Evolutionary conservation across 2,329 filamentous ascomycete genomes (phyloP).

Genomic region (Parastagonospora avenae): DNA sequence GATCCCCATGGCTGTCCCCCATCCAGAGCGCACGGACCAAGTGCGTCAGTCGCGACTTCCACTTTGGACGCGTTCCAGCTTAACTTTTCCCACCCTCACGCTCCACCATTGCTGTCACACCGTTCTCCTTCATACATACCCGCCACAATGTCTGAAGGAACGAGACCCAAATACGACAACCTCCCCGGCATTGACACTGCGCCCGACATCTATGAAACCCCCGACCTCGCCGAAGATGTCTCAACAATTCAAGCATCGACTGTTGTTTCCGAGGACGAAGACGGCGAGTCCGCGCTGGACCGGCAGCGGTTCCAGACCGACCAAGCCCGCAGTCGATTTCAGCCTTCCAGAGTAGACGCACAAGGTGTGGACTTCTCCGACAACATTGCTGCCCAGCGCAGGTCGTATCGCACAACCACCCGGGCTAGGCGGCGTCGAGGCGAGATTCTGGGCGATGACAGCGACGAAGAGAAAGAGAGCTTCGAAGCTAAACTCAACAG

Average conservation of each 20-base stretch:
- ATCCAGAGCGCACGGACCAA: not conserved
- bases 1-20: too few species aligned
- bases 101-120: not conserved
- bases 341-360: slow-evolving; percentile 75
- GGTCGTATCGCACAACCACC: slow-evolving; percentile 79
- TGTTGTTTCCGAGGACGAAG: slow-evolving; percentile 53
- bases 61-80: slow-evolving; percentile 3
- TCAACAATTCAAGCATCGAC: slow-evolving; percentile 71
- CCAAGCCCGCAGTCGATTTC: slow-evolving; percentile 80
- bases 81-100: slow-evolving; percentile 7
- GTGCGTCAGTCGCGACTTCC: slow-evolving; percentile 2
- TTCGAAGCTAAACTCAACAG: slow-evolving; percentile 80
- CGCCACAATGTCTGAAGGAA: slow-evolving; percentile 36
- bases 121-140: not conserved
- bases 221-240: slow-evolving; percentile 86
- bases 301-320: slow-evolving; percentile 76
- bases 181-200: slow-evolving; percentile 69
- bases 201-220: slow-evolving; percentile 95
- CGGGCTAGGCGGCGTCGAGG: slow-evolving; percentile 67
- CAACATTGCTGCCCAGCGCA: slow-evolving; percentile 75
- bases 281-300: slow-evolving; percentile 62
- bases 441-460: slow-evolving; percentile 72
- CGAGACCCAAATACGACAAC: slow-evolving; percentile 56
- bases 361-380: slow-evolving; percentile 87
- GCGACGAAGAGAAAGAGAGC: slow-evolving; percentile 70